A percentile compares a stretch with the other conserved stretches of the same genome.
phyloP scores from a whole-genome alignment of 371 early-diverging fungal genomes.

The Apophysomyces trapeziformis region DNA sequence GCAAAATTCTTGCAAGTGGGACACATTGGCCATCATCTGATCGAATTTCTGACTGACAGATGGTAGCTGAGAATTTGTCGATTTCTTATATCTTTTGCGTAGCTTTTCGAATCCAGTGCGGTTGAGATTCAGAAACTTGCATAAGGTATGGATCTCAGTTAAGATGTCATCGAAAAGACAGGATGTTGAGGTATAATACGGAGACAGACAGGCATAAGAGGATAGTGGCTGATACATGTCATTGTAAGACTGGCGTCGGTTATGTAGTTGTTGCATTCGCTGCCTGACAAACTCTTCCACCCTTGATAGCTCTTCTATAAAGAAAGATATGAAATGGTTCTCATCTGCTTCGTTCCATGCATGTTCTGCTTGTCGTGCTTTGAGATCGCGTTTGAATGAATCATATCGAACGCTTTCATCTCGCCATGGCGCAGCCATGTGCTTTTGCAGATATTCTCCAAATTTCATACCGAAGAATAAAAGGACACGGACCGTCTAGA shows the following conservation, averaged over 20 bases:
- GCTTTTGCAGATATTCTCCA: slow-evolving; percentile 33
- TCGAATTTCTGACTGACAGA: slow-evolving; percentile 90
- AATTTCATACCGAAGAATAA: slow-evolving; percentile 30
- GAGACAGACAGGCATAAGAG: background rate
- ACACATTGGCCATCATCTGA: slow-evolving; percentile 80
- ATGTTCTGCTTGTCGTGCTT: slow-evolving; percentile 24
- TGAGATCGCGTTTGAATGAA: slow-evolving; percentile 25
- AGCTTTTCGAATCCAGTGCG: slow-evolving; percentile 94
- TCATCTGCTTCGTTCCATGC: slow-evolving; percentile 70
- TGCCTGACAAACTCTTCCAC: slow-evolving; percentile 80
- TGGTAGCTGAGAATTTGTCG: slow-evolving; percentile 46
- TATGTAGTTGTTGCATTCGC: slow-evolving; percentile 76
- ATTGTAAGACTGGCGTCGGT: slow-evolving; percentile 73
- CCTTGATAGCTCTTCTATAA: slow-evolving; percentile 82
- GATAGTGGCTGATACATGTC: background rate
- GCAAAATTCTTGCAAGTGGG: slow-evolving; percentile 84
- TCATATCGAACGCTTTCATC: slow-evolving; percentile 31
- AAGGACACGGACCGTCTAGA: background rate
- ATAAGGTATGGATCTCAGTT: slow-evolving; percentile 83
- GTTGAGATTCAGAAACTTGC: slow-evolving; percentile 90
- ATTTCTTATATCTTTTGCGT: slow-evolving; percentile 93
- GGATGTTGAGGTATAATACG: background rate
- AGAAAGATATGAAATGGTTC: slow-evolving; percentile 66
- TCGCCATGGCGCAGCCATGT: slow-evolving; percentile 36
- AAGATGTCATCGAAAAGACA: slow-evolving; percentile 57